Percentiles rank a stretch among this genome's conserved stretches.
Conservation (phyloP, 2,329 filamentous ascomycete species). For the Curvularia sp. region DNA sequence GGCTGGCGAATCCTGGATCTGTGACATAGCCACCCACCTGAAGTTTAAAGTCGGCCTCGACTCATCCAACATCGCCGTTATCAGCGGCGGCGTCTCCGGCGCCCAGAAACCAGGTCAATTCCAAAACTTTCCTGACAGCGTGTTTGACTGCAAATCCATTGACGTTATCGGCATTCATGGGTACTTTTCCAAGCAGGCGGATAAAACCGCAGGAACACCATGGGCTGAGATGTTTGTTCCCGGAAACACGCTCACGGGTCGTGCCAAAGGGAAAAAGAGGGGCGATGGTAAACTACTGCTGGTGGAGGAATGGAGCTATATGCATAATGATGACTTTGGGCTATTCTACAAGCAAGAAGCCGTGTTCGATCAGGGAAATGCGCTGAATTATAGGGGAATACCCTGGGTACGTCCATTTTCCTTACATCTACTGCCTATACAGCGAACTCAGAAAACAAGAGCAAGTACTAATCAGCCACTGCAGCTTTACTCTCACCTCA, state of each 20-base stretch:
- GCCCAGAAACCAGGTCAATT: slow-evolving; percentile 31
- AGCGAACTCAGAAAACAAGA: background rate
- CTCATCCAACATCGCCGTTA: slow-evolving; percentile 41
- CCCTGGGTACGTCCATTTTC: slow-evolving; percentile 39
- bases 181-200: slow-evolving; percentile 33
- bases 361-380: slow-evolving; percentile 46
- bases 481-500: slow-evolving; percentile 43
- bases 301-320: slow-evolving; percentile 46
- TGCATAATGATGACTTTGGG: slow-evolving; percentile 29
- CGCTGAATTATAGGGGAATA: slow-evolving; percentile 46
- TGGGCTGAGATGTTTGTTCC: slow-evolving; percentile 48
- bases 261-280: slow-evolving; percentile 34
- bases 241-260: slow-evolving; percentile 42
- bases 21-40: slow-evolving; percentile 43
- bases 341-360: slow-evolving; percentile 43
- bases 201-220: slow-evolving; percentile 40
- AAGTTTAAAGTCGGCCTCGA: slow-evolving; percentile 40
- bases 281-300: slow-evolving; percentile 40
- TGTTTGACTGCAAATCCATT: slow-evolving; percentile 42
- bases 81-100: slow-evolving; percentile 47
- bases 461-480: slow-evolving; percentile 6
- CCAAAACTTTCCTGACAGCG: slow-evolving; percentile 44
- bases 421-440: background rate
- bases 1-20: slow-evolving; percentile 45
- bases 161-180: slow-evolving; percentile 48